These are phyloP conservation scores for Termitomyces sp. DNA, from an alignment of 768 basidiomycete species.

Conservation along the genomic window DNA sequence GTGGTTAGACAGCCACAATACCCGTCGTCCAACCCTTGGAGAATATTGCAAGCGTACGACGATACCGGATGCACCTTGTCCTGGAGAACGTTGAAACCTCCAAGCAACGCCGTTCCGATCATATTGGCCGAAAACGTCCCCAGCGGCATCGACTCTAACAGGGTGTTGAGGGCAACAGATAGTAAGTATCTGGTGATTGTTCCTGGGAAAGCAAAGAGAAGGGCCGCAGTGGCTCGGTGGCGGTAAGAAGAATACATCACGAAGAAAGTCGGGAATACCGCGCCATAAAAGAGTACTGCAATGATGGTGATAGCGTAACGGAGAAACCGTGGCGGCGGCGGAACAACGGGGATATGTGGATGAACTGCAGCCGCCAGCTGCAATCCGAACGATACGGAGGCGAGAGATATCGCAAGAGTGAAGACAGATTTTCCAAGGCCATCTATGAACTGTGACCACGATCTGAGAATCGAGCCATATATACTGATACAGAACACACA, in stretches of 20 bases:
- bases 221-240: slow-evolving; percentile 78
- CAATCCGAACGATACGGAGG: slow-evolving; percentile 73
- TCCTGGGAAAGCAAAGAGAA: slow-evolving; percentile 89
- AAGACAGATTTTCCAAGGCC: slow-evolving; percentile 78
- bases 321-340: slow-evolving; percentile 37
- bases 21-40: slow-evolving; percentile 85
- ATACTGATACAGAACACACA: slow-evolving; percentile 32
- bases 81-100: slow-evolving; percentile 69
- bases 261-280: slow-evolving; percentile 77
- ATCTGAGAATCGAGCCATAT: neutral
- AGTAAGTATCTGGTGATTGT: slow-evolving; percentile 81
- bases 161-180: slow-evolving; percentile 67
- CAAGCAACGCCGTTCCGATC: slow-evolving; percentile 80
- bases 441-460: slow-evolving; percentile 66
- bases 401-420: slow-evolving; percentile 74
- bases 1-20: slow-evolving; percentile 96
- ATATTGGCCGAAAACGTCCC: slow-evolving; percentile 79
- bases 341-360: slow-evolving; percentile 38
- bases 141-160: slow-evolving; percentile 59
- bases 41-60: slow-evolving; percentile 57
- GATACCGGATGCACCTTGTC: slow-evolving; percentile 37
- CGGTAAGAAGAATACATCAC: slow-evolving; percentile 66
- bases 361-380: slow-evolving; percentile 47
- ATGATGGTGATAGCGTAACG: slow-evolving; percentile 51
- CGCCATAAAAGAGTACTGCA: slow-evolving; percentile 66